Base-by-base conservation (phyloP, 352 stramenopile genomes). In the Phytophthora cryptogea region DNA sequence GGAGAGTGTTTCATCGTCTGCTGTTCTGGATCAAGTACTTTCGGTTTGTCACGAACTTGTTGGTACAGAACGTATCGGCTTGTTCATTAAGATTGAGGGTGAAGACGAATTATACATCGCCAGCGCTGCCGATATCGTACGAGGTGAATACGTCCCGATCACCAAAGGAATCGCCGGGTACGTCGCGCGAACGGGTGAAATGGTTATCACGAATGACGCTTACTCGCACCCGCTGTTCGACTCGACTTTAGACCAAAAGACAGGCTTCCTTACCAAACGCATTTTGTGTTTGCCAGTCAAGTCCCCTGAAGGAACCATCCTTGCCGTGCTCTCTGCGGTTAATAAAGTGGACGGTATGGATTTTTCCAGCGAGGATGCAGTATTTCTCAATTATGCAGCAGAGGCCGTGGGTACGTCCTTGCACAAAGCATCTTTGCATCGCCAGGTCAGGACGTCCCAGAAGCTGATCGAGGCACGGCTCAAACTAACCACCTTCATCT, bases 301-400 rank as follows among this genome's bases (percentile, higher is more conserved):
- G 13, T 74, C 75, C 26, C 76, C 81, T 10, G 79, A 89, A 11
- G 76, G 78, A 26, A 54, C 42, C 5, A 90, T 86, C 33, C 49
- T 89, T 10, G 81, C 81, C 4, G 81, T 90, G 5, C 63, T 90
- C 35, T 85, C 78, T 27, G 81, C 81, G 13, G 75, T 87, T 28
- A 90, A 90, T 56, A 90, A 90, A 55, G 70, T 84, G n/a, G 81
- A 90, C 42, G 70, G 68, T 30, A 85, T 76, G 17, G 81, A 90
- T 44, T 90, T 90, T 31, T 78, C 75, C 3, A 68, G 60, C 16
- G 81, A 90, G 37, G 81, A 90, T 30, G 80, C 81, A 5, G 50
- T 90, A 23, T 90, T 88, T 48, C 75, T 90, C 35, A 88, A 87
- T 40, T 90, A 90, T 41, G 78, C 80, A 13, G 81, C 81, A 6